Percentiles rank a stretch among this genome's conserved stretches.
phyloP scores from a whole-genome alignment of 768 basidiomycete genomes.

The Trametes villosa region DNA sequence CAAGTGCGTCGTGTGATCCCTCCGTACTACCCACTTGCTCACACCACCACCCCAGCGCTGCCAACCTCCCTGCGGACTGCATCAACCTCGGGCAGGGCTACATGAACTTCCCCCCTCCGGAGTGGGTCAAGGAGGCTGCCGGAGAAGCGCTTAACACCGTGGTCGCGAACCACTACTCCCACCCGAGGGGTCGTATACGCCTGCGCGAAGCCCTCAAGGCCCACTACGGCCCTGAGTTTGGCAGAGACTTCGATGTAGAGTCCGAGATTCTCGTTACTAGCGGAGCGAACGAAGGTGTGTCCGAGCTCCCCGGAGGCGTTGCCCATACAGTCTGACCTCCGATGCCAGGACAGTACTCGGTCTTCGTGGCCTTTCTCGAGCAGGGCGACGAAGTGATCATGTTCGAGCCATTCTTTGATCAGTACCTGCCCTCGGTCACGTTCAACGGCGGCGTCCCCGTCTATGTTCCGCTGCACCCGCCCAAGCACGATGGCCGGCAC shows the following conservation, averaged over 20 bases:
- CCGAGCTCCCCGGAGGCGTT: background rate
- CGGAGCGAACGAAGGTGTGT: constrained; percentile 92
- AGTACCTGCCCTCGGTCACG: constrained; percentile 89
- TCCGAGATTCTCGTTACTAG: constrained; percentile 92
- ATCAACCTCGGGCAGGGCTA: constrained; percentile 93
- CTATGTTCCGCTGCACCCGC: constrained; percentile 94
- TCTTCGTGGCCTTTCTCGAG: constrained; percentile 90
- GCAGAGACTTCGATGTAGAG: constrained; percentile 78
- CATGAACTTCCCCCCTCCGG: constrained; percentile 90
- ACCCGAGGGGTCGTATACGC: constrained; percentile 86
- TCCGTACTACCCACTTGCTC: background rate
- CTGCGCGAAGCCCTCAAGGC: constrained; percentile 86
- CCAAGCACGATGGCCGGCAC: constrained; percentile 52
- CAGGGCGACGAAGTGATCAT: constrained; percentile 96
- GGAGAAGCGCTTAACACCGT: constrained; percentile 65
- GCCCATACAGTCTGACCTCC: constrained; percentile 8
- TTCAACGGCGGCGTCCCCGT: constrained; percentile 95
- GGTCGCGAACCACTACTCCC: constrained; percentile 84
- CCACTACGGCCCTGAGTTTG: constrained; percentile 71
- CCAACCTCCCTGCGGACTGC: constrained; percentile 87
- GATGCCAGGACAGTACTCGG: constrained; percentile 83
- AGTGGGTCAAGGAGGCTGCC: constrained; percentile 78
- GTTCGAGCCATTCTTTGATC: constrained; percentile 98
- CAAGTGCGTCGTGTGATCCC: constrained; percentile 56
- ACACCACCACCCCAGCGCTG: no score